Evolutionary conservation across 305 asterid species (phyloP).

Genomic region (Salvia sclarea): DNA sequence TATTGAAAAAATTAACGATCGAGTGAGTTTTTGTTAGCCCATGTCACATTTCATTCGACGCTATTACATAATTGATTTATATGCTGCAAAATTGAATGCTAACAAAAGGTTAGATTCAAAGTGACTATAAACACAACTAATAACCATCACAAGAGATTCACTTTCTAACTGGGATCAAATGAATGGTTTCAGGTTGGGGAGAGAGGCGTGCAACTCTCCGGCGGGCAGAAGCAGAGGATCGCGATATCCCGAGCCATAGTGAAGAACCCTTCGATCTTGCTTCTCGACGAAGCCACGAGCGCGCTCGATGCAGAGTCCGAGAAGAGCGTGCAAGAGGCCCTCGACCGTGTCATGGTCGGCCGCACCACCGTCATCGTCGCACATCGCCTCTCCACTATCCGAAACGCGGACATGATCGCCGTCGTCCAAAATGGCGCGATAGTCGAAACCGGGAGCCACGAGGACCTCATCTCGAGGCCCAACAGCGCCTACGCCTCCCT

Average conservation of each 20-base stretch:
- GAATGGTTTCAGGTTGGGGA: conserved; percentile 81
- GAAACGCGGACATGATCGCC: conserved; percentile 88
- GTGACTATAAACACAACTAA: too few species aligned
- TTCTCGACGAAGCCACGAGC: conserved; percentile 96
- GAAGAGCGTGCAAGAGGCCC: conserved; percentile 96
- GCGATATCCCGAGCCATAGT: conserved; percentile 94
- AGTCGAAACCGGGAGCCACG: conserved; percentile 91
- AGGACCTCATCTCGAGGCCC: conserved; percentile 80
- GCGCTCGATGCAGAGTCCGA: conserved; percentile 99
- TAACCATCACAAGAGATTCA: too few species aligned
- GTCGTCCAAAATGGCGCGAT: conserved; percentile 84
- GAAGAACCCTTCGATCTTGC: conserved; percentile 82
- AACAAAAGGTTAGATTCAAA: too few species aligned
- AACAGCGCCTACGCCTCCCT: conserved; percentile 86
- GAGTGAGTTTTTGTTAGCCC: too few species aligned
- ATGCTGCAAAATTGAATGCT: too few species aligned
- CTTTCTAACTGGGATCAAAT: too few species aligned
- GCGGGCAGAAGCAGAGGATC: conserved; percentile 96
- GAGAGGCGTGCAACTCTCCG: conserved; percentile 94
- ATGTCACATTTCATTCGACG: too few species aligned
- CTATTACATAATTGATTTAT: too few species aligned
- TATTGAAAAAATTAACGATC: too few species aligned
- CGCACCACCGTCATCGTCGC: conserved; percentile 90
- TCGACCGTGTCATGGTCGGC: conserved; percentile 95
- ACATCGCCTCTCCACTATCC: conserved; percentile 86